Evolutionary conservation across 2,329 filamentous ascomycete species (phyloP), one percentile per base, ranked within the genome.

Genomic region (Fusarium chlamydosporum): DNA sequence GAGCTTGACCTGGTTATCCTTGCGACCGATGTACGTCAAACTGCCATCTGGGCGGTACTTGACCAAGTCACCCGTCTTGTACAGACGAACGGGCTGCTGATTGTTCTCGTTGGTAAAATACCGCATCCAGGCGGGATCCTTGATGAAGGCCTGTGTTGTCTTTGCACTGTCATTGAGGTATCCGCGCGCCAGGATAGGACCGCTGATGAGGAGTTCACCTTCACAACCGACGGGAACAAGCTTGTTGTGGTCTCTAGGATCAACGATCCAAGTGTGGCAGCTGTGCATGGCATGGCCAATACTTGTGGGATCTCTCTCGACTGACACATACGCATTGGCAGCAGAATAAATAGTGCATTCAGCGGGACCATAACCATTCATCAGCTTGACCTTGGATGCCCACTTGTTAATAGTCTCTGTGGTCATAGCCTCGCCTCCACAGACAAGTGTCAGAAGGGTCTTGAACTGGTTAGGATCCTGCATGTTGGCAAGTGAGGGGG

Each of bases 11-110:
- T 73, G 70, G 1, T 59, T 42, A 13, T 72, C 86, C 66, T 86
- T 86, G 8, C 87, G 80, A n/a, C 86, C 86, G 37, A 85, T 67
- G 42, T 81, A 85, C 0, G 76, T 60, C 10, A 86, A 70, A 6
- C 67, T 70, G 1, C 82, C 81, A 56, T 84, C 78, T 0, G 74
- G 72, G 23, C 78, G 68, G 31, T 83, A 83, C 35, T 71, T 76
- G 1, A 77, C 84, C 23, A 86, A 74, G 61, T 86, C 84, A 8
- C 84, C 84, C 1, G 83, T 85, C 61, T 81, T 82, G 71, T 85
- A 86, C 2, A 71, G 4, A 12, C 65, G 65, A 2, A 52, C 9
- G 0, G 33, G 0, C 5, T 7, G 26, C 10, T 31, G n/a, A 20
- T 34, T 6, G 0, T 27, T 15, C 7, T 46, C 15, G 8, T 0